Base-by-base conservation (phyloP, 768 basidiomycete species). In the Mycena rebaudengoi region DNA sequence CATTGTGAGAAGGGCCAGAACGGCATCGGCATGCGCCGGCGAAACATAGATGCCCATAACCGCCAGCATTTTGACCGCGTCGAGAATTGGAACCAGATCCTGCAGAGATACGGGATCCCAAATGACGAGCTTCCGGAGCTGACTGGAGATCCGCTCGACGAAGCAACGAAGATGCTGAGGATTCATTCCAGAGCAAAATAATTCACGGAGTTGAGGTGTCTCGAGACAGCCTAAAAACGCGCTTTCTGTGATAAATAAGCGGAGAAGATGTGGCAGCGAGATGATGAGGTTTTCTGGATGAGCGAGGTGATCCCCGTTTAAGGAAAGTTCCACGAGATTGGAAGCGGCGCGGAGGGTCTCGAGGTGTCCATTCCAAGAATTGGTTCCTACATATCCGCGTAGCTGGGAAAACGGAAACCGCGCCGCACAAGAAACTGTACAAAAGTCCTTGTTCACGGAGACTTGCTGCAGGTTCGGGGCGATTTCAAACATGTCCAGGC, bases 151-250 rank as follows among this genome's bases (percentile, higher is more conserved):
- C n/a, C n/a, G n/a, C n/a, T n/a, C n/a, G n/a, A n/a, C n/a, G n/a
- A n/a, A n/a, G n/a, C n/a, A n/a, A n/a, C n/a, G n/a, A n/a, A n/a
- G n/a, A n/a, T n/a, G n/a, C n/a, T n/a, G n/a, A n/a, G n/a, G n/a
- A n/a, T n/a, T n/a, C n/a, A n/a, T n/a, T n/a, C n/a, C n/a, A n/a
- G n/a, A n/a, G 23, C 53, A 63, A 25, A 56, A 56, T 14, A 63
- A 41, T 33, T 63, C 61, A 39, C 28, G n/a, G 5, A 63, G 54
- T 10, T 16, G 37, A 18, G 61, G 61, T 16, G 53, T 51, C 5
- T 63, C 48, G 20, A 63, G 30, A 14, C 21, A 56, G 7, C 37
- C 30, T 12, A 56, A 30, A 23, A 63, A 43, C 2, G 1, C 20
- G 7, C 39, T 2, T 1, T 23, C 18, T 2, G 62, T 41, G 1